Conservation (phyloP, 345 rosid genomes). For the Eucalyptus cloeziana region DNA sequence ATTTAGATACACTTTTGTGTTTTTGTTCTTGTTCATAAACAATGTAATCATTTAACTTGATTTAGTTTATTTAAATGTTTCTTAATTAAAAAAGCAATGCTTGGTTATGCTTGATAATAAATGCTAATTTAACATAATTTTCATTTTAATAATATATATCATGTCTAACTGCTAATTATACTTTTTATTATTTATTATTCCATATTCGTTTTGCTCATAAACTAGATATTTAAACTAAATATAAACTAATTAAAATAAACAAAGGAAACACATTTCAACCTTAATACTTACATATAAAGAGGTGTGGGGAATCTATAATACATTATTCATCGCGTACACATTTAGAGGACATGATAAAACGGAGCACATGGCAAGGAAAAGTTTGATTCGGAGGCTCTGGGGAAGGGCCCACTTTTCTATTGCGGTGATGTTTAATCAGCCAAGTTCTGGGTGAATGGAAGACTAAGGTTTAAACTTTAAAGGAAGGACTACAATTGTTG, state of each 20-base stretch:
- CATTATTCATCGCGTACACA: too few species aligned
- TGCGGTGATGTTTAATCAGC: not conserved
- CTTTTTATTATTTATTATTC: not conserved
- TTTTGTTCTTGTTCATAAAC: too few species aligned
- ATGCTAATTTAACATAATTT: not conserved
- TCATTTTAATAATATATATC: too few species aligned
- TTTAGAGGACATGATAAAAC: too few species aligned
- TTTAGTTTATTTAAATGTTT: too few species aligned
- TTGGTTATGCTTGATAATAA: too few species aligned
- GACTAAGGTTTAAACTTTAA: not conserved
- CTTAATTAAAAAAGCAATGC: too few species aligned
- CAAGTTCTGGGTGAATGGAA: not conserved
- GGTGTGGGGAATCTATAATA: not conserved
- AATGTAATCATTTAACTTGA: too few species aligned
- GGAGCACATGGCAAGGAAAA: not conserved
- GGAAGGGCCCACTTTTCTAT: not conserved
- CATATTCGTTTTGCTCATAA: not conserved
- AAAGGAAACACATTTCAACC: not conserved
- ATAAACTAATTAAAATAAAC: too few species aligned
- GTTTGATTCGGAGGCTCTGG: not conserved
- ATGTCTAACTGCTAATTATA: too few species aligned
- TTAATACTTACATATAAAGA: too few species aligned
- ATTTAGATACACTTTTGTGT: too few species aligned
- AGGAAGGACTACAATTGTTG: not conserved
- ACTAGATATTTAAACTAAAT: not conserved